Conservation (phyloP, 805 yeast species). For the Myxozyma geophila region DNA sequence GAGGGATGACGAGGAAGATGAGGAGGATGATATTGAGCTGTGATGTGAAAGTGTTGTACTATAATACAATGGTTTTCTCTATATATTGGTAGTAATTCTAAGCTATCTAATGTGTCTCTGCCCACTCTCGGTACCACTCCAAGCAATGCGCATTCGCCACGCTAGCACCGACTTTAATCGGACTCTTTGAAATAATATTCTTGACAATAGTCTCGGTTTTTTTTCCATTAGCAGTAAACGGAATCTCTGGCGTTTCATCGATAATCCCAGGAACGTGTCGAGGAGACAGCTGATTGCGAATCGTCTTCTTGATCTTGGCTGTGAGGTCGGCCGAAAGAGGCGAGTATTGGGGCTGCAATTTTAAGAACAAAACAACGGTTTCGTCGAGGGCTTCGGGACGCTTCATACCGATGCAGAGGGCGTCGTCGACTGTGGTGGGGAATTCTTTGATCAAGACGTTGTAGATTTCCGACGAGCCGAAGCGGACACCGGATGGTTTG, state of each 20-base stretch:
- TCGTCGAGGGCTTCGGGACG: conserved; percentile 36
- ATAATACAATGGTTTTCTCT: too few relatives aligned
- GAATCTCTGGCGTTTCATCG: conserved; percentile 37
- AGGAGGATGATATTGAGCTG: conserved; percentile 6
- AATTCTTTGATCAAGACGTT: conserved; percentile 34
- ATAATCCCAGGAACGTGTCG: conserved; percentile 38
- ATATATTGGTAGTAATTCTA: background rate
- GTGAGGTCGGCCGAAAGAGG: conserved; percentile 23
- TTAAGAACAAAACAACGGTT: conserved; percentile 36
- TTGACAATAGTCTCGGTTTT: conserved; percentile 38
- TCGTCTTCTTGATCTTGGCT: conserved; percentile 19
- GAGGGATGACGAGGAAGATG: conserved; percentile 11
- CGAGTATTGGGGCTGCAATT: conserved; percentile 20
- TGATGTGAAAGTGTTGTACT: too few relatives aligned
- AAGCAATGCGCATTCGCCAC: conserved; percentile 38
- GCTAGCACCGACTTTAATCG: conserved; percentile 37
- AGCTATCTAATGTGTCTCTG: conserved; percentile 22
- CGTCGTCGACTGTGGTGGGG: conserved; percentile 32
- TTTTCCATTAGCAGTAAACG: conserved; percentile 39
- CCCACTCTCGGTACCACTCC: conserved; percentile 37
- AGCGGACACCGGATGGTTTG: conserved; percentile 38
- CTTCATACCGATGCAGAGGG: conserved; percentile 38
- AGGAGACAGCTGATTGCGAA: conserved; percentile 34
- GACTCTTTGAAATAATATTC: conserved; percentile 33
- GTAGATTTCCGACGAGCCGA: conserved; percentile 39